A percentile compares a stretch with the other conserved stretches of the same genome.
These are phyloP conservation scores for Meyerozyma smithsonii DNA, from an alignment of 1,139 yeast species.

Conservation along the genomic window DNA sequence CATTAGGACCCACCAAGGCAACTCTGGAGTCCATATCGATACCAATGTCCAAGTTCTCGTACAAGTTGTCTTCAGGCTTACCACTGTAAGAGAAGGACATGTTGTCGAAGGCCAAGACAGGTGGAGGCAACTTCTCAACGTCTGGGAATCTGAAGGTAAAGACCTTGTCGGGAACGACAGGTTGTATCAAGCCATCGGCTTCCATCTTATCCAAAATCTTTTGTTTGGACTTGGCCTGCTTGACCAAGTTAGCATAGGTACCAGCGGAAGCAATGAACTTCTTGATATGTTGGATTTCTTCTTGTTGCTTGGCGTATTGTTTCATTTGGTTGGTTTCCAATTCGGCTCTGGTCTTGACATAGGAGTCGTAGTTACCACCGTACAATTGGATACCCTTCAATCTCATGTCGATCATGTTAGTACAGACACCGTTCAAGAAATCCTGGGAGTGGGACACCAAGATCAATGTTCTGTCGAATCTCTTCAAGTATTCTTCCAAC, in stretches of 20 bases:
- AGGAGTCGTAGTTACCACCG: slow-evolving; percentile 99
- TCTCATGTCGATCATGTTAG: slow-evolving; percentile 98
- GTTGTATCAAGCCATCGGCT: slow-evolving; percentile 95
- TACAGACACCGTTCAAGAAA: slow-evolving; percentile 98
- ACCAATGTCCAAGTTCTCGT: slow-evolving; percentile 91
- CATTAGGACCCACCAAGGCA: slow-evolving; percentile 98
- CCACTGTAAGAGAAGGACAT: slow-evolving; percentile 92
- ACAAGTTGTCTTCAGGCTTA: slow-evolving; percentile 79
- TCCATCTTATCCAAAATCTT: slow-evolving; percentile 99
- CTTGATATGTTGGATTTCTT: slow-evolving; percentile 96
- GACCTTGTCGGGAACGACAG: slow-evolving; percentile 89
- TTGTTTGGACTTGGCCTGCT: slow-evolving; percentile 98
- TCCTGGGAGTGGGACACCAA: slow-evolving; percentile 98
- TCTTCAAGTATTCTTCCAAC: slow-evolving; percentile 96
- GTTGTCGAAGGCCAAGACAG: slow-evolving; percentile 94
- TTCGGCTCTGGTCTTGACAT: slow-evolving; percentile 90
- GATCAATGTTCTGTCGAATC: slow-evolving; percentile 89
- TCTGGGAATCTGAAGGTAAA: slow-evolving; percentile 93
- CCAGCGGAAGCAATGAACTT: slow-evolving; percentile 99
- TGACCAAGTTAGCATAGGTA: slow-evolving; percentile 98
- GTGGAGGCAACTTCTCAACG: slow-evolving; percentile 97
- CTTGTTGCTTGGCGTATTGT: slow-evolving; percentile 95
- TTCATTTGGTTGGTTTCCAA: slow-evolving; percentile 97
- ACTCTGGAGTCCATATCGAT: slow-evolving; percentile 99
- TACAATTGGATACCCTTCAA: slow-evolving; percentile 60